Conservation (phyloP, 2,329 filamentous ascomycete genomes). For the Neospermospora avenae region DNA sequence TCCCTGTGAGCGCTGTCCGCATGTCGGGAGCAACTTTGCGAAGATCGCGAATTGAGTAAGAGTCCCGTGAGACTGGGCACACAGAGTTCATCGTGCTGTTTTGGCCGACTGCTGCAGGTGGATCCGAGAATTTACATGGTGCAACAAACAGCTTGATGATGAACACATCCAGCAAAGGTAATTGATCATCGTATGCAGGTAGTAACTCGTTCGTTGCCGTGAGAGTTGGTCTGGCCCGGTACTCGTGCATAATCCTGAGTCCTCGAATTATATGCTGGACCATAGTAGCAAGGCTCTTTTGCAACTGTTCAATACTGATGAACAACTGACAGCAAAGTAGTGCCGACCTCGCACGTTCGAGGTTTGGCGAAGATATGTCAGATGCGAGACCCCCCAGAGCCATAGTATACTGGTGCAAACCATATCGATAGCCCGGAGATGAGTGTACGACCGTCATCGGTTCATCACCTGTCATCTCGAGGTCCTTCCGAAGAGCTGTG, state of each 20-base stretch:
- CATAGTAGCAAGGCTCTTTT: constrained; percentile 41
- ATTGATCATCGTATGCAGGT: constrained; percentile 33
- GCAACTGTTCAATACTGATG: constrained; percentile 46
- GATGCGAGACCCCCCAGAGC: constrained; percentile 41
- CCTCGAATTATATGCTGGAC: constrained; percentile 43
- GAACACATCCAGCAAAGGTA: constrained; percentile 42
- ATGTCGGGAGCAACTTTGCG: constrained; percentile 39
- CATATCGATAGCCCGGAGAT: constrained; percentile 36
- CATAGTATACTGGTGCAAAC: constrained; percentile 42
- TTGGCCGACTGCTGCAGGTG: constrained; percentile 19
- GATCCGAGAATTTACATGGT: constrained; percentile 41
- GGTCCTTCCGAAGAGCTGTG: constrained; percentile 39
- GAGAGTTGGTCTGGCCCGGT: constrained; percentile 39
- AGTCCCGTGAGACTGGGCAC: constrained; percentile 27
- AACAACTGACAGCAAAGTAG: constrained; percentile 46
- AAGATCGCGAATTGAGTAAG: constrained; percentile 25
- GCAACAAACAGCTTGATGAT: constrained; percentile 43
- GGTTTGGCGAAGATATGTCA: constrained; percentile 36
- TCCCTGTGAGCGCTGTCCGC: constrained; percentile 36
- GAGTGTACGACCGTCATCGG: constrained; percentile 31
- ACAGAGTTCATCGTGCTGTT: constrained; percentile 22
- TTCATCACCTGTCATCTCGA: constrained; percentile 36
- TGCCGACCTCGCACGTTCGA: constrained; percentile 37
- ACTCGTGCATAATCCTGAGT: constrained; percentile 43
- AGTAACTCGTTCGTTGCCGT: constrained; percentile 29